Conservation (phyloP, 1,284 basidiomycete species). For the Ustilago shanxiensis region DNA sequence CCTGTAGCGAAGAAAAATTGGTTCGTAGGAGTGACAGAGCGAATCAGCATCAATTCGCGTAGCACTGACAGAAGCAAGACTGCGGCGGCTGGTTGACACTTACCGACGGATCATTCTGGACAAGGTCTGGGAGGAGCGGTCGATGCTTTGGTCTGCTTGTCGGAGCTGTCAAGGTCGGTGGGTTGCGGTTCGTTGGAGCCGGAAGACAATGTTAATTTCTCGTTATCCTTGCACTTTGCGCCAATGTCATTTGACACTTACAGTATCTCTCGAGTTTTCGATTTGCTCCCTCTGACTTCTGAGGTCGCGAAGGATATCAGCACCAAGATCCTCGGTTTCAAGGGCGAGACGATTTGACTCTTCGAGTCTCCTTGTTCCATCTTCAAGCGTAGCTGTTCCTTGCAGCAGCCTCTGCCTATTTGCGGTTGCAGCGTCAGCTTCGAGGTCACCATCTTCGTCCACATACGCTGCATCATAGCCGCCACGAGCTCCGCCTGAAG, state of each 20-base stretch:
- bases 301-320: slow-evolving; percentile 89
- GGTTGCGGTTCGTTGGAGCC: too few species aligned
- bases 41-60: not conserved
- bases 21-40: not conserved
- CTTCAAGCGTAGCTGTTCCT: slow-evolving; percentile 71
- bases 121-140: slow-evolving; percentile 75
- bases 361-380: slow-evolving; percentile 78
- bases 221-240: not conserved
- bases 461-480: slow-evolving; percentile 36
- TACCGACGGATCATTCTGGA: slow-evolving; percentile 77
- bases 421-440: slow-evolving; percentile 44
- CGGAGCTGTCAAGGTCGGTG: slow-evolving; percentile 70
- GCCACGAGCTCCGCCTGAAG: slow-evolving; percentile 16
- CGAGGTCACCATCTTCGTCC: slow-evolving; percentile 52
- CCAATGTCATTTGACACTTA: slow-evolving; percentile 70
- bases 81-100: slow-evolving; percentile 49
- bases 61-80: not conserved
- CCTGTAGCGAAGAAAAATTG: slow-evolving; percentile 39
- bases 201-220: not conserved
- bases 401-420: slow-evolving; percentile 72
- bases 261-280: slow-evolving; percentile 89
- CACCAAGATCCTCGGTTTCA: slow-evolving; percentile 95
- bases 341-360: slow-evolving; percentile 92
- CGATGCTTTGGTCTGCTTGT: slow-evolving; percentile 75
- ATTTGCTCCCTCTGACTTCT: slow-evolving; percentile 93